Evolutionary conservation across 2,329 filamentous ascomycete genomes (phyloP), one percentile per base, ranked within the genome.

Genomic region (Stemphylium lycopersici): DNA sequence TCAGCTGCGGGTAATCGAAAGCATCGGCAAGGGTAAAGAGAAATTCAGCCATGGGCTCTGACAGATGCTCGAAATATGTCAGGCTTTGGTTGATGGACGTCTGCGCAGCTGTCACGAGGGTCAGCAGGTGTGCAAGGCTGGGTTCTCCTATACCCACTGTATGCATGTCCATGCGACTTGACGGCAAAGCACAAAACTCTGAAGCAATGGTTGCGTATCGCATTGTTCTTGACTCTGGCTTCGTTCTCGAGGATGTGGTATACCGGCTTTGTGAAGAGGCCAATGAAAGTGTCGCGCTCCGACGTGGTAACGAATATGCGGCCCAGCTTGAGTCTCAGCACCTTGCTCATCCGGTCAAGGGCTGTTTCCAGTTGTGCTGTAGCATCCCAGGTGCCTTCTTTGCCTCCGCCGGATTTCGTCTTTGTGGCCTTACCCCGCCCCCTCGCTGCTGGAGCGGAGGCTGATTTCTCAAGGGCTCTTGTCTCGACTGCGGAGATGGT

Each of bases 31-130:
- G 81, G 68, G 98, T 99, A 67, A 98, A 91, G 4, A 99, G 80
- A 67, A 99, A 96, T 74, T 99, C 96, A 29, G 95, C 95, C 95
- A 99, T 99, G 1, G 95, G 95, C 71, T 99, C 95, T 0, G 95
- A 93, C n/a, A 99, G 80, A 76, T 99, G 95, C 77, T 99, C 95
- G 68, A 98, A 99, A 74, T 99, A 99, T 4, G 95, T 96, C 63
- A 99, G 79, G 71, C 95, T 98, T 75, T 99, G 95, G 49, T 98
- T 93, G 68, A 99, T 96, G 40, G 93, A 96, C 42, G 96, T 98
- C 82, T 99, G 95, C 1, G 95, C 95, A 46, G 90, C 91, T 96
- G 67, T 7, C 36, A 20, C 20, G 41, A 59, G 18, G 34, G 43
- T 72, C 48, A 72, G 65, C 37, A 33, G 15, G 2, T 8, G 3